Base-by-base conservation (phyloP, 2,329 filamentous ascomycete species). In the Ascochyta pisi region DNA sequence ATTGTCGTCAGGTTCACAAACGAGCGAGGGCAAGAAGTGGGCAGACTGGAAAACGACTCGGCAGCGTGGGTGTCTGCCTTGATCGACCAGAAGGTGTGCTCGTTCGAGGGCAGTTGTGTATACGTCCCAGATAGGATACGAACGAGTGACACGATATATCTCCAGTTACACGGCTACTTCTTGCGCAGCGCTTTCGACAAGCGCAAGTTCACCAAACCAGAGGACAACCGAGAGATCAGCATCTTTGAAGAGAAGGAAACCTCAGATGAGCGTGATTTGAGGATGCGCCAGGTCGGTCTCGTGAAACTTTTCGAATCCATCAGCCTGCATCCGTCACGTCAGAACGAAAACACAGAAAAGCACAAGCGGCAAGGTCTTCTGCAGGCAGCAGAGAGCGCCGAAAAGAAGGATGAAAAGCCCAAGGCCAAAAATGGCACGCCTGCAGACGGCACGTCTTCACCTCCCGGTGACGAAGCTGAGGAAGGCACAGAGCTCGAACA, bases 1-100 rank as follows among this genome's bases (percentile, higher is more conserved):
- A 87, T 96, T 6, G 84, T 99, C 57, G 96, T 98, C 24, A 87
- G 95, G 1, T 98, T 99, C 69, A 96, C 90, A 0, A 96, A 92
- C 67, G 75, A 82, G 9, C 83, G 79, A 47, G 93, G 93, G 0
- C 86, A 88, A 50, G 95, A 99, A 73, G 84, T 99, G 43, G 95
- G 95, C 4, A 84, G 95, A 57, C 76, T 99, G 34, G 88, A 92
- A 26, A 94, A 93, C 66, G 93, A 98, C 31, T 88, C 87, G 5
- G 92, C 95, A 4, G 86, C 87, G 57, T 99, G 95, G 93, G 90
- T 98, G 6, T 96, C 95, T 3, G 89, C 92, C 0, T 78, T 99
- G 64, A 86, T 98, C 47, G 95, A 99, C 69, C 92, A 98, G 73
- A 89, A 89, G 29, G 84, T 97, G 3, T 97, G 93, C 79, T 84